These are phyloP conservation scores for Paramecium bursaria DNA, from an alignment of 73 alveolate genomes.

Conservation along the genomic window DNA sequence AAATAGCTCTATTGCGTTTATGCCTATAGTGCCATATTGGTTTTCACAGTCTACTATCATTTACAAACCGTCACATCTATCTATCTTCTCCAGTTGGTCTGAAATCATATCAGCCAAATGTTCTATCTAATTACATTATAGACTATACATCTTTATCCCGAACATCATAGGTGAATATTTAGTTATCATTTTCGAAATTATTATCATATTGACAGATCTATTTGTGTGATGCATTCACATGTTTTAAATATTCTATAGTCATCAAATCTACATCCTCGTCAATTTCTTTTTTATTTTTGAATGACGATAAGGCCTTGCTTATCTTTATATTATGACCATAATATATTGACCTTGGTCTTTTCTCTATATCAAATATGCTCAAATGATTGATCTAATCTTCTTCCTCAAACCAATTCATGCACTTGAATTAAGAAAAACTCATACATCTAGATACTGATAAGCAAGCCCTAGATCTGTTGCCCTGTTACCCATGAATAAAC, in stretches of 20 bases:
- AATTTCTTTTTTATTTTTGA: neutral
- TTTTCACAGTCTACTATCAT: neutral
- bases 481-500: constrained; percentile 21
- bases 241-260: constrained; percentile 9
- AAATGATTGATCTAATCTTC: constrained; percentile 17
- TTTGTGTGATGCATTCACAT: neutral
- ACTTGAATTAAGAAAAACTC: neutral
- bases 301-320: neutral
- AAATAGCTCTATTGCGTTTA: neutral
- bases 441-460: constrained; percentile 34
- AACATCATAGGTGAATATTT: neutral
- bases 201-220: neutral
- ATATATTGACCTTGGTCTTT: constrained; percentile 7
- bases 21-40: neutral
- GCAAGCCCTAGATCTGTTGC: constrained; percentile 16
- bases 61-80: neutral
- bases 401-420: constrained; percentile 1
- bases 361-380: constrained; percentile 5
- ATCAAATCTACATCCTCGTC: neutral
- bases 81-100: constrained; percentile 2
- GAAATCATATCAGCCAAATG: neutral
- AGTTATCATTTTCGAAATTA: neutral
- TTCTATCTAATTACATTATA: neutral
- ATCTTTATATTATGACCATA: constrained; percentile 13
- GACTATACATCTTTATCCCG: neutral